Evolutionary conservation across 257 asterid species (phyloP), one percentile per base, ranked within the genome.

Genomic region (Solanum corneliomulleri): DNA sequence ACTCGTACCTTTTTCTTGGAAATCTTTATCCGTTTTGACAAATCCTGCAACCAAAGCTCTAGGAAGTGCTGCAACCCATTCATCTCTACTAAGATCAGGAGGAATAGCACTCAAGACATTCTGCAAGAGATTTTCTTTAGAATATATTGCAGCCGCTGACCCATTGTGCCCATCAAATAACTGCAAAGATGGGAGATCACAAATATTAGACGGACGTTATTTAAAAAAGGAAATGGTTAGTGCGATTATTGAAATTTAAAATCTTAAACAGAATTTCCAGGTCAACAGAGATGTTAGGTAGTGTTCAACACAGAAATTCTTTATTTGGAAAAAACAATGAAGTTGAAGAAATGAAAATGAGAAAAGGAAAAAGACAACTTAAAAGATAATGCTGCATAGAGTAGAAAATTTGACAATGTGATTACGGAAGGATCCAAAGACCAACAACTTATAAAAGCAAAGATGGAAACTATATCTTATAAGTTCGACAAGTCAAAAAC

Each of bases 121-220:
- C 91, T 90, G 95, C 91, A 97, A 91, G 52, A 97, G 96, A 91
- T 93, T 94, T 89, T 97, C 99, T 89, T 95, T 97, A 25, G 98
- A 37, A 88, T 97, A 97, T 90, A 94, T 92, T 77, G 99, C 99
- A 42, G 99, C 99, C 78, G 98, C 98, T 82, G 99, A 93, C 89
- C 99, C 99, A 89, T 97, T 97, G 89, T 97, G 99, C 76, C 99
- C 99, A 89, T 97, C 99, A 89, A 97, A 95, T 89, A 97, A 89
- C 99, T 97, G 96, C 85, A 90, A 86, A 74, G 56, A 49, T 71
- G 69, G 88, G 87, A 87, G 85, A 86, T 85, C 42, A 35, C 62
- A 78, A 78, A 71, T 21, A 45, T 45, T 89, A 86, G 80, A 62
- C 52, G 39, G 7, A 69, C 87, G 58, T 78, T 45, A 87, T 80